phyloP scores from a whole-genome alignment of 2,329 filamentous ascomycete genomes.

The Plectosphaerella plurivora region DNA sequence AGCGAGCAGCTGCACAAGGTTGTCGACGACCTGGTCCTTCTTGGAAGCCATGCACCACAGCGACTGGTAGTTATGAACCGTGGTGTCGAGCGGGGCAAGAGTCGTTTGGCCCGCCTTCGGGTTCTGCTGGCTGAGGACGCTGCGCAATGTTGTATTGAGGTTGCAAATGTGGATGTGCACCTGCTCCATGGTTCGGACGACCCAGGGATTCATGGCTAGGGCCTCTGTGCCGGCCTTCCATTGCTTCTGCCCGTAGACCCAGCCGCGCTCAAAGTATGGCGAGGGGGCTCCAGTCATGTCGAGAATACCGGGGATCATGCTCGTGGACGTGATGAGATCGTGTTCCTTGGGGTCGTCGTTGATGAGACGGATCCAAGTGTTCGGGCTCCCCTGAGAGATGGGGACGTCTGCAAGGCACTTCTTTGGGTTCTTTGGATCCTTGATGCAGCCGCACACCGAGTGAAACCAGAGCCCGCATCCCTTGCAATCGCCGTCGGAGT shows the following conservation, averaged over 20 bases:
- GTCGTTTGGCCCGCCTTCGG: neutral
- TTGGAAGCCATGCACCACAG: neutral
- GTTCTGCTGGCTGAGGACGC: conserved; percentile 1
- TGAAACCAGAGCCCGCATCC: conserved; percentile 9
- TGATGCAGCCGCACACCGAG: conserved; percentile 9
- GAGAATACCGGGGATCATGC: conserved; percentile 6
- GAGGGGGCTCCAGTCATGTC: conserved; percentile 2
- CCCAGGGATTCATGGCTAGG: conserved; percentile 9
- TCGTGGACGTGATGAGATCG: conserved; percentile 8
- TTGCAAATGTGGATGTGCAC: conserved; percentile 12
- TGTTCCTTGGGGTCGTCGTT: neutral
- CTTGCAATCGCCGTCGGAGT: conserved; percentile 3
- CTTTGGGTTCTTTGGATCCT: neutral
- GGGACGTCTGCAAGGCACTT: neutral
- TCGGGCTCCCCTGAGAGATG: neutral
- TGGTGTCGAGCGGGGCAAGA: neutral
- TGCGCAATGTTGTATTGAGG: conserved; percentile 2
- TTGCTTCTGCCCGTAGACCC: conserved; percentile 7
- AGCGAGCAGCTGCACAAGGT: conserved; percentile 2
- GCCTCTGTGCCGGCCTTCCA: conserved; percentile 2
- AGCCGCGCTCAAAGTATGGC: conserved; percentile 4
- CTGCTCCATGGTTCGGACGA: conserved; percentile 8
- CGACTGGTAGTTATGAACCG: neutral
- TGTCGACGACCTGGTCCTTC: neutral
- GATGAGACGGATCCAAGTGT: neutral